Evolutionary conservation across 2,329 filamentous ascomycete species (phyloP), one percentile per base, ranked within the genome.

Genomic region (Lachnellula arida): DNA sequence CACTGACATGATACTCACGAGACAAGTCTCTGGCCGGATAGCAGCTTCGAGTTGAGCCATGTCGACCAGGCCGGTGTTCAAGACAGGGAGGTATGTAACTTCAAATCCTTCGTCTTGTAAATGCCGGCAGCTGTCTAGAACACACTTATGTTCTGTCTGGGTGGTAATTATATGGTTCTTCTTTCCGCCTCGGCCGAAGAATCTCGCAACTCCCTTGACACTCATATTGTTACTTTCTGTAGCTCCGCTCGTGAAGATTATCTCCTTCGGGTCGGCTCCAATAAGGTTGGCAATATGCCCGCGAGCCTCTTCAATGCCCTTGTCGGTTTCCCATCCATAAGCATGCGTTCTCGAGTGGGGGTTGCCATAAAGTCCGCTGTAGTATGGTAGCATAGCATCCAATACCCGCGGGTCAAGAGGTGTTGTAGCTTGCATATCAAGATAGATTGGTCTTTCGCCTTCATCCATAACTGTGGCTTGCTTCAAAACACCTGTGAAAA

Each of bases 211-310:
- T 61, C 94, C 94, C 77, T 99, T 99, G 77, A 99, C 91, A 74
- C 91, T 96, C 94, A 99, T 99, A 69, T 99, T 99, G 76, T 99
- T 99, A 71, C 91, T 97, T 77, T 99, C 94, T 0, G 94, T 99
- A 15, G 94, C 94, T 54, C 94, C 94, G 67, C 92, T 97, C 6
- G 94, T 99, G 75, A 99, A 97, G 67, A 99, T 95, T 63, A 99
- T 97, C 72, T 99, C 94, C 75, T 99, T 99, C 5, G 94, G 79
- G 71, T 99, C 91, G 28, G 94, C 94, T 25, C 93, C 93, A 63
- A 99, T 94, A 54, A 99, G 81, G 40, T 80, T 81, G 3, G 94
- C 94, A 62, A 97, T 81, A 68, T 97, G 84, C 65, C 82, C 81
- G 67, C 94, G 84, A 44, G 94, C 92, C 60, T 90, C 81, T 72